Evolutionary conservation across 2,329 filamentous ascomycete genomes (phyloP).

Genomic region (Ophiostoma angusticollis): DNA sequence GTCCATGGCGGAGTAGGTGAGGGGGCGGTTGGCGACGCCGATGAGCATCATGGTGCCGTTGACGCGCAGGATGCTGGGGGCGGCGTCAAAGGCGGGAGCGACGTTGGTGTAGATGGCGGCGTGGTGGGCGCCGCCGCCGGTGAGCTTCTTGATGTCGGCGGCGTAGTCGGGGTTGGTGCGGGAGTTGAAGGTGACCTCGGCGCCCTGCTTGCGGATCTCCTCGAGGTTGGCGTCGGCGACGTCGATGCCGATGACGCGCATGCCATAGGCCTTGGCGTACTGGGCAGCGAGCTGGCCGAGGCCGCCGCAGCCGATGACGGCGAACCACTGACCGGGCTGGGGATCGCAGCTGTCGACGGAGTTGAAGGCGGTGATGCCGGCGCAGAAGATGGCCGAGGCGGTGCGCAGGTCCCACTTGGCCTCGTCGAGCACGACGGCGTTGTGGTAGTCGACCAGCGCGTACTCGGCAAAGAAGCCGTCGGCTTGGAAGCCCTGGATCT

Average conservation of each 20-base stretch:
- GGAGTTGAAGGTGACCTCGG: slow-evolving; percentile 31
- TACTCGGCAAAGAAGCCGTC: slow-evolving; percentile 37
- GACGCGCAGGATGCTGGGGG: slow-evolving; percentile 23
- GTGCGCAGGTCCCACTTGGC: slow-evolving; percentile 21
- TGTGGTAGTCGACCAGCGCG: slow-evolving; percentile 31
- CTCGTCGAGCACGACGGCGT: slow-evolving; percentile 28
- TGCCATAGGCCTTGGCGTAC: slow-evolving; percentile 31
- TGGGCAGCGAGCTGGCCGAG: slow-evolving; percentile 32
- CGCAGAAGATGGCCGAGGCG: slow-evolving; percentile 33
- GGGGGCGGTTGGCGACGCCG: slow-evolving; percentile 25
- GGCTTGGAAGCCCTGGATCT: slow-evolving; percentile 28
- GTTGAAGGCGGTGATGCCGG: slow-evolving; percentile 32
- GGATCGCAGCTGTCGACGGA: slow-evolving; percentile 23
- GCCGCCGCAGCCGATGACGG: slow-evolving; percentile 29
- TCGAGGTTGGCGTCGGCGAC: slow-evolving; percentile 28
- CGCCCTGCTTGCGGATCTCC: slow-evolving; percentile 26
- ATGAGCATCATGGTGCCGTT: slow-evolving; percentile 30
- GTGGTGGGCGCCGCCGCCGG: slow-evolving; percentile 27
- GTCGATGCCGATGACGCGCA: slow-evolving; percentile 29
- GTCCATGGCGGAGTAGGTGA: slow-evolving; percentile 26
- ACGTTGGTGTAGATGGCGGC: slow-evolving; percentile 29
- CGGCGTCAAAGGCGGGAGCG: slow-evolving; percentile 24
- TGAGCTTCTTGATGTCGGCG: slow-evolving; percentile 27
- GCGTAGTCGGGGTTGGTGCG: slow-evolving; percentile 24
- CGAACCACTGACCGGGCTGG: slow-evolving; percentile 26